phyloP scores from a whole-genome alignment of 1,284 basidiomycete species.

The Ganoderma multipileum region DNA sequence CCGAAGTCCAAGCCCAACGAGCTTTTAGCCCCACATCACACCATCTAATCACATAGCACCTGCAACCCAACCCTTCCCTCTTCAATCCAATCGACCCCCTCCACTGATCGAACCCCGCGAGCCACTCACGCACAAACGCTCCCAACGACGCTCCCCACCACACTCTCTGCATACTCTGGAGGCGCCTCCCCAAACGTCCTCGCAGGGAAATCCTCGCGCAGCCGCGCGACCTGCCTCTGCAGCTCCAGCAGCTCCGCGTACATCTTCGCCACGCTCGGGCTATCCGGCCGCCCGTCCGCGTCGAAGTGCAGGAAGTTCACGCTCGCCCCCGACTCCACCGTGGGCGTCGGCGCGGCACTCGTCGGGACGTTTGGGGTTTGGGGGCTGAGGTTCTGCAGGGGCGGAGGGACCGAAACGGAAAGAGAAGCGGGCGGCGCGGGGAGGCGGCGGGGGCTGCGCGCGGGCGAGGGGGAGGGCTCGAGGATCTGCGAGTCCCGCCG shows the following conservation, averaged over 20 bases:
- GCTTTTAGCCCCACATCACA: too few species aligned
- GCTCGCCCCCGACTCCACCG: neutral
- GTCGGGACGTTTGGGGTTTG: neutral
- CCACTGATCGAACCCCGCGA: neutral
- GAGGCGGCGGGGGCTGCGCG: constrained; percentile 1
- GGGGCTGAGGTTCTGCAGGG: neutral
- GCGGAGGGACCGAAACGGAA: neutral
- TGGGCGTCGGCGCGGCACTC: too few species aligned
- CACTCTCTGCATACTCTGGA: neutral
- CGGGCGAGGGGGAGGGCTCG: neutral
- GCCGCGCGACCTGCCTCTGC: constrained; percentile 8
- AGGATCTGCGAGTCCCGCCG: constrained; percentile 4
- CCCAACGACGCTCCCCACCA: neutral
- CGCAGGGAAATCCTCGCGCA: neutral
- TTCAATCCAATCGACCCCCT: neutral
- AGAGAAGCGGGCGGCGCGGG: neutral
- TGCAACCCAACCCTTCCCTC: neutral
- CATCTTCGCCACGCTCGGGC: constrained; percentile 7
- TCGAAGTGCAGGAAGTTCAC: neutral
- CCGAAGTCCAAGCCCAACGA: too few species aligned
- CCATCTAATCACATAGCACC: neutral
- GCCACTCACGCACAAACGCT: neutral
- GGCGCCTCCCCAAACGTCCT: constrained; percentile 3
- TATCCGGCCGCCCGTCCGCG: constrained; percentile 8
- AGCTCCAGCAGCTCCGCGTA: neutral